Evolutionary conservation across 2,329 filamentous ascomycete genomes (phyloP).

Genomic region (Colletotrichum ledebouriae): DNA sequence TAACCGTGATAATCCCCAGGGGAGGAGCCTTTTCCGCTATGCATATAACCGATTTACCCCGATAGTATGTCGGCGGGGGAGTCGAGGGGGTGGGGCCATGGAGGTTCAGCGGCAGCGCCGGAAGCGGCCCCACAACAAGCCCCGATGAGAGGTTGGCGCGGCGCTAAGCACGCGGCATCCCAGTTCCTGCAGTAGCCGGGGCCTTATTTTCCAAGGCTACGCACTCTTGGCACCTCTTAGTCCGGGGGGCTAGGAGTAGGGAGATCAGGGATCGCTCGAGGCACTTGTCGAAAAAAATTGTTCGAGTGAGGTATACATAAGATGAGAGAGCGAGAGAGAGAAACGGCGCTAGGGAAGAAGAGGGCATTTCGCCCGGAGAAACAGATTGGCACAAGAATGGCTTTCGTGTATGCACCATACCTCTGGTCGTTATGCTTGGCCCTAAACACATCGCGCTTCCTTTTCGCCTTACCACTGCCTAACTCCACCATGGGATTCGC

Average conservation of each 20-base stretch:
- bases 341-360: slow-evolving; percentile 13
- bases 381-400: slow-evolving; percentile 23
- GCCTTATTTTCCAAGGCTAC: slow-evolving; percentile 34
- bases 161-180: slow-evolving; percentile 38
- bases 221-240: slow-evolving; percentile 30
- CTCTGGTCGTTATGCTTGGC: background rate
- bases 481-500: slow-evolving; percentile 1
- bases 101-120: slow-evolving; percentile 8
- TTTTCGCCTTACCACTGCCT: slow-evolving; percentile 9
- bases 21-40: slow-evolving; percentile 2
- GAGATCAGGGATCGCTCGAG: background rate
- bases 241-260: slow-evolving; percentile 1
- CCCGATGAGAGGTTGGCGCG: slow-evolving; percentile 12
- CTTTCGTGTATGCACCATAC: slow-evolving; percentile 41
- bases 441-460: background rate
- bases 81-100: slow-evolving; percentile 3
- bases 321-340: background rate
- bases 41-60: slow-evolving; percentile 14
- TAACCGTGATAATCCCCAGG: slow-evolving; percentile 22
- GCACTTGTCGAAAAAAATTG: background rate
- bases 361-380: slow-evolving; percentile 11
- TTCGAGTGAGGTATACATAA: slow-evolving; percentile 9
- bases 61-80: background rate
- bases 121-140: slow-evolving; percentile 30
- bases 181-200: slow-evolving; percentile 41